Conservation (phyloP, 208 protist genomes). For the Trypanosoma platydactyli region DNA sequence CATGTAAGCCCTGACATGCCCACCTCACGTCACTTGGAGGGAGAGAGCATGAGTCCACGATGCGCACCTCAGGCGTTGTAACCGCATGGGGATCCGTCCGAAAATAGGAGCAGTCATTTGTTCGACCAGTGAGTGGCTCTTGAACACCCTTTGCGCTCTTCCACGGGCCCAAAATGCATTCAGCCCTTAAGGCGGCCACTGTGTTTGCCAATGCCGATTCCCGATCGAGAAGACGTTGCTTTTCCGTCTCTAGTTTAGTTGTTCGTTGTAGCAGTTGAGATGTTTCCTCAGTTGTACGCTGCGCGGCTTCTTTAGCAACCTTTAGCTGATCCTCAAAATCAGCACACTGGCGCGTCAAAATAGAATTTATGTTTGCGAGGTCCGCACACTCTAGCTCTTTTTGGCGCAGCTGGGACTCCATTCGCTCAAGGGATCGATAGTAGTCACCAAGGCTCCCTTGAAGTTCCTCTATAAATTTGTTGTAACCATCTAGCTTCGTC, state of each 20-base stretch:
- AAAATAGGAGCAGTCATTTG: not conserved
- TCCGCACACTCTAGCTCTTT: conserved; percentile 18
- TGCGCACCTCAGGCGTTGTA: not conserved
- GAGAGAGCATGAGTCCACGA: not conserved
- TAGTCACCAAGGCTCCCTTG: conserved; percentile 24
- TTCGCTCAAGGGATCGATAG: conserved; percentile 21
- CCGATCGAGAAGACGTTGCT: conserved; percentile 16
- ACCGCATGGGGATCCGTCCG: not conserved
- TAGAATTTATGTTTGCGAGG: conserved; percentile 8
- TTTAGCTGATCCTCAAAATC: conserved; percentile 22
- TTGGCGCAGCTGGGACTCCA: conserved; percentile 25
- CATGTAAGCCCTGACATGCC: conserved; percentile 24
- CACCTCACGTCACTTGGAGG: conserved; percentile 14
- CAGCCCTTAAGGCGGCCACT: conserved; percentile 18
- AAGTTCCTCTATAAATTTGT: conserved; percentile 32
- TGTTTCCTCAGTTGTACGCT: conserved; percentile 1
- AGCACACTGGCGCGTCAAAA: conserved; percentile 12
- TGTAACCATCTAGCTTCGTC: conserved; percentile 32
- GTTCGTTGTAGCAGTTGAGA: conserved; percentile 2
- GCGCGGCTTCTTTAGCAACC: not conserved
- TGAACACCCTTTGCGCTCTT: not conserved
- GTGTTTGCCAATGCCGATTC: conserved; percentile 20
- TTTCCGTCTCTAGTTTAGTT: conserved; percentile 23
- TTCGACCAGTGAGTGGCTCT: not conserved
- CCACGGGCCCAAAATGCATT: conserved; percentile 19